Percentiles rank a stretch among this genome's conserved stretches.
Evolutionary conservation across 2,329 filamentous ascomycete species (phyloP).

Genomic region (Colletotrichum euphorbiae): DNA sequence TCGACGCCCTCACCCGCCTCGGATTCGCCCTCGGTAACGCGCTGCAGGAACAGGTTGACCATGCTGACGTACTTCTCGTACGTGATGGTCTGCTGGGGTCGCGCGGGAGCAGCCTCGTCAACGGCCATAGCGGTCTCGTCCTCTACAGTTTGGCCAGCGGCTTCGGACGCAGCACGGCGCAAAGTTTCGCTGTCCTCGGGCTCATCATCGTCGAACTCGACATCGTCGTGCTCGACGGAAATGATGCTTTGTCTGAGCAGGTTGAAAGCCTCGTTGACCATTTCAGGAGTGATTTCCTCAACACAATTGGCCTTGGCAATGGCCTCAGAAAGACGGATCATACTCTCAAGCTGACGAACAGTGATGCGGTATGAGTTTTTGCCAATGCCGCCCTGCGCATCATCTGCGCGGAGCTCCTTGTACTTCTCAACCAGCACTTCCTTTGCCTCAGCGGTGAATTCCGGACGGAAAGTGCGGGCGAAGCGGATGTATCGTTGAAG

Average conservation of each 20-base stretch:
- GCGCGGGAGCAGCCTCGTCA: slow-evolving; percentile 53
- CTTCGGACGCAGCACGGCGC: slow-evolving; percentile 52
- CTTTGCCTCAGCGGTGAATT: slow-evolving; percentile 90
- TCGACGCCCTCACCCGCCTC: slow-evolving; percentile 84
- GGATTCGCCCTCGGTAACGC: slow-evolving; percentile 85
- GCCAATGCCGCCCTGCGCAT: slow-evolving; percentile 92
- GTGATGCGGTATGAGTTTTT: slow-evolving; percentile 98
- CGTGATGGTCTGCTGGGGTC: slow-evolving; percentile 85
- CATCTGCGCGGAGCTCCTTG: slow-evolving; percentile 93
- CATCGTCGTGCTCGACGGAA: slow-evolving; percentile 96
- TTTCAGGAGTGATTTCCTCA: slow-evolving; percentile 84
- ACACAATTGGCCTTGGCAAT: slow-evolving; percentile 98
- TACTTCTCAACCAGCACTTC: slow-evolving; percentile 89
- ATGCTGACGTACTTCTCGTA: slow-evolving; percentile 96
- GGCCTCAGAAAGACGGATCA: slow-evolving; percentile 96
- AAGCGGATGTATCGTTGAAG: slow-evolving; percentile 98
- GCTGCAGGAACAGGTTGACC: slow-evolving; percentile 84
- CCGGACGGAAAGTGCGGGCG: slow-evolving; percentile 91
- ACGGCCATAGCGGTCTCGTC: slow-evolving; percentile 59
- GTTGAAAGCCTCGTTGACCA: slow-evolving; percentile 93
- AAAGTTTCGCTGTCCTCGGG: slow-evolving; percentile 61
- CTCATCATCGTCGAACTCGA: slow-evolving; percentile 89
- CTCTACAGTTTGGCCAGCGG: slow-evolving; percentile 59
- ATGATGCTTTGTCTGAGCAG: slow-evolving; percentile 95
- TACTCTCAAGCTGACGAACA: slow-evolving; percentile 92